phyloP scores from a whole-genome alignment of 768 basidiomycete species.

The Suillus tomentosus region DNA sequence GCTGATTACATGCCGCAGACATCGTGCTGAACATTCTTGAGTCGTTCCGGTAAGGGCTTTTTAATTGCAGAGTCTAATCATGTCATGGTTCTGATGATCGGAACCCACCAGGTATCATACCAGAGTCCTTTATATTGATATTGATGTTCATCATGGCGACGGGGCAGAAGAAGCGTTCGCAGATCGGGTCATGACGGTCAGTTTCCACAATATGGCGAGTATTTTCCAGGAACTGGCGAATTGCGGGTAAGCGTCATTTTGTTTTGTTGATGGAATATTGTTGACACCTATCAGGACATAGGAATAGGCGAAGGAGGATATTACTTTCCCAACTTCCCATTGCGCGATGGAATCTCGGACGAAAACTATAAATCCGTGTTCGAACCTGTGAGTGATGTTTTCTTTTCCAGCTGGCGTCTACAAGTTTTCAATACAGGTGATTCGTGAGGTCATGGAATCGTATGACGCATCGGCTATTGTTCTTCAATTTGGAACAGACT shows the following conservation, averaged over 20 bases:
- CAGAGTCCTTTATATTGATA: constrained; percentile 96
- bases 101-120: constrained; percentile 71
- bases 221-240: constrained; percentile 98
- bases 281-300: constrained; percentile 61
- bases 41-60: constrained; percentile 65
- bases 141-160: constrained; percentile 98
- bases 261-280: constrained; percentile 11
- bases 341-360: constrained; percentile 95
- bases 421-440: constrained; percentile 59
- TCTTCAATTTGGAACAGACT: constrained; percentile 96
- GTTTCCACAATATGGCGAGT: constrained; percentile 99
- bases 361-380: constrained; percentile 95
- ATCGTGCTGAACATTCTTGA: constrained; percentile 97
- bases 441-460: constrained; percentile 89
- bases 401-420: not conserved
- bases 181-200: constrained; percentile 97
- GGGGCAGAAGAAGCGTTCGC: constrained; percentile 99
- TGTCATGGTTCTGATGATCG: not conserved
- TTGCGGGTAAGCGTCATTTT: constrained; percentile 60
- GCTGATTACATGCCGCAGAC: constrained; percentile 48
- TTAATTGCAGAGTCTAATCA: not conserved
- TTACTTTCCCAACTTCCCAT: constrained; percentile 92
- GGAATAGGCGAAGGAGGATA: constrained; percentile 94
- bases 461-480: constrained; percentile 96
- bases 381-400: constrained; percentile 69